Base-by-base conservation (phyloP, 768 basidiomycete genomes). In the Phlegmacium glaucopus region DNA sequence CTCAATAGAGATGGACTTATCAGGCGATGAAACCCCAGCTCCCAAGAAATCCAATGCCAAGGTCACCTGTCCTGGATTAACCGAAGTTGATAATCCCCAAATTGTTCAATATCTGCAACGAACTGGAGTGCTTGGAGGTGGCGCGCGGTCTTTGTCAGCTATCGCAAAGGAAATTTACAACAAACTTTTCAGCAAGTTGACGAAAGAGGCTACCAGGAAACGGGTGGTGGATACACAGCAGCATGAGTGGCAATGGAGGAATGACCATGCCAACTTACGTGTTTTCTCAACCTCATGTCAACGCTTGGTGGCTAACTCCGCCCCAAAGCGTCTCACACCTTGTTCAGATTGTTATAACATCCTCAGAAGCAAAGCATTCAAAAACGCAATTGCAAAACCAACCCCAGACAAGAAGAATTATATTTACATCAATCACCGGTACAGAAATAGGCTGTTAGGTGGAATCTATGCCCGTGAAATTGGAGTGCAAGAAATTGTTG, bases 171-270 rank as follows among this genome's bases (percentile, higher is more conserved):
- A 35, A 25, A 1, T 47, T 2, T 50, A 39, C 26, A 2, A 18
- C 1, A 52, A 47, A 32, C 16, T 32, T 1, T 55, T 55, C 30
- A 42, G 44, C 8, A 22, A 52, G 8, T 25, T 55, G 16, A 11
- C 15, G 4, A 16, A 12, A 2, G 30, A 35, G 30, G 22, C 22
- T 22, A 15, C 28, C 13, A 49, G 41, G 15, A n/a, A 44, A 6
- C 6, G 39, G 11, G 50, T 58, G 26, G 9, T 18, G 8, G 17
- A 25, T 8, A 25, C 39, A 48, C 39, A 60, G 53, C 26, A 16
- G 27, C 53, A 61, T 32, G 50, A 56, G 12, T 53, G 53, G 12
- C 26, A 6, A 3, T 69, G 67, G 65, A 38, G 39, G 28, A 69
- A 65, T 39, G 59, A 66, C 58, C 40, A 46, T 26, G 9, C 9